A percentile compares a stretch with the other conserved stretches of the same genome.
Conservation (phyloP, 257 asterid species). For the Lycium ferocissimum region DNA sequence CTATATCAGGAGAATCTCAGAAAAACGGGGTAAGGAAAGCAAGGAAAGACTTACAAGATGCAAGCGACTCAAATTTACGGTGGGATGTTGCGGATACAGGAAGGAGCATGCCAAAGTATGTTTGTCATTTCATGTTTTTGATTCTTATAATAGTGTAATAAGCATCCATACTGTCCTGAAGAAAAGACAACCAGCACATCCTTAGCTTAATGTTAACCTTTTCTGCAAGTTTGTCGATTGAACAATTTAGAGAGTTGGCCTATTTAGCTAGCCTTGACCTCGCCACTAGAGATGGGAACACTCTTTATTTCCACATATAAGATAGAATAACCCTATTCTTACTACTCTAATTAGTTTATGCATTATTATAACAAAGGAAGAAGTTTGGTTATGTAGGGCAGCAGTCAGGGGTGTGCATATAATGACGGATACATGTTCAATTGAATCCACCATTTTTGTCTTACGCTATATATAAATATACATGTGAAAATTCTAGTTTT, state of each 20-base stretch:
- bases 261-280: neutral
- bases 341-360: neutral
- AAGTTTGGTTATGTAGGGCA: neutral
- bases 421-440: neutral
- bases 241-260: neutral
- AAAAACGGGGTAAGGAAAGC: slow-evolving; percentile 22
- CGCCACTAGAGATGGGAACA: neutral
- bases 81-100: slow-evolving; percentile 33
- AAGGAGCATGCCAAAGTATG: slow-evolving; percentile 34
- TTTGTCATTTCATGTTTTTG: neutral
- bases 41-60: slow-evolving; percentile 18
- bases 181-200: neutral
- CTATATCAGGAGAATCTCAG: slow-evolving; percentile 20
- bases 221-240: neutral
- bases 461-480: too few relatives aligned
- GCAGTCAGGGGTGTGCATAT: too few relatives aligned
- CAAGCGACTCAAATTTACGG: neutral
- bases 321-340: neutral
- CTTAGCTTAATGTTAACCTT: neutral
- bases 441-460: too few relatives aligned
- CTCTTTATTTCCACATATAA: neutral
- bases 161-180: neutral
- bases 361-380: neutral
- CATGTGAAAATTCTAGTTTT: too few relatives aligned
- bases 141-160: neutral